Conservation (phyloP, 805 yeast genomes). For the Pichia nakasei region DNA sequence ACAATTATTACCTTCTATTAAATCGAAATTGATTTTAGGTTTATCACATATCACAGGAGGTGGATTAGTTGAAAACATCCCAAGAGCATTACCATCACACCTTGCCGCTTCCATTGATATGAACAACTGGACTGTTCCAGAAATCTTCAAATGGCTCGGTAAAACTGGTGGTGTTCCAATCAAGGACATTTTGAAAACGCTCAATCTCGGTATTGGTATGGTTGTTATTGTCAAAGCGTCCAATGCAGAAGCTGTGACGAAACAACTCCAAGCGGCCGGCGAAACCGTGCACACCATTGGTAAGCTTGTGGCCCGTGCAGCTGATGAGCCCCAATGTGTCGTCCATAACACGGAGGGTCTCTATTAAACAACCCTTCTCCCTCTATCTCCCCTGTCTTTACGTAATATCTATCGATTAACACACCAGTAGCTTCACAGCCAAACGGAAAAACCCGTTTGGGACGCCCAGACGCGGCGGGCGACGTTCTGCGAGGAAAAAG, state of each 20-base stretch:
- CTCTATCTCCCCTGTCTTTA: too few relatives aligned
- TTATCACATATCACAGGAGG: conserved; percentile 98
- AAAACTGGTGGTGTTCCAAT: conserved; percentile 84
- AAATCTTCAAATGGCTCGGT: conserved; percentile 91
- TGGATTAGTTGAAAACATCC: conserved; percentile 92
- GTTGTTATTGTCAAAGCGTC: conserved; percentile 69
- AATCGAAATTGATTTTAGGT: conserved; percentile 64
- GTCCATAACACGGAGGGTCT: conserved; percentile 38
- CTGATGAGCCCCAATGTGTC: conserved; percentile 51
- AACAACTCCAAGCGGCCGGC: conserved; percentile 50
- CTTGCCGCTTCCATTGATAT: conserved; percentile 78
- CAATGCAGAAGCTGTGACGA: conserved; percentile 50
- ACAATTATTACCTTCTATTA: conserved; percentile 69
- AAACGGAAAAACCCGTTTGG: too few relatives aligned
- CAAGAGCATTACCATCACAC: conserved; percentile 80
- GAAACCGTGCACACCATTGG: conserved; percentile 74
- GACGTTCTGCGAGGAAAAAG: too few relatives aligned
- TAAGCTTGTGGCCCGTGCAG: conserved; percentile 37
- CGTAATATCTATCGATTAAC: too few relatives aligned
- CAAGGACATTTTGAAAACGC: conserved; percentile 77
- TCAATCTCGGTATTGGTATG: conserved; percentile 97
- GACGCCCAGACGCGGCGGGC: too few relatives aligned
- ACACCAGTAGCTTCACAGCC: too few relatives aligned
- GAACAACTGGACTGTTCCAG: conserved; percentile 74
- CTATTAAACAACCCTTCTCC: neutral